These are phyloP conservation scores for Pontederia paniculata DNA, from an alignment of 176 grass and related monocot genomes.

Conservation along the genomic window DNA sequence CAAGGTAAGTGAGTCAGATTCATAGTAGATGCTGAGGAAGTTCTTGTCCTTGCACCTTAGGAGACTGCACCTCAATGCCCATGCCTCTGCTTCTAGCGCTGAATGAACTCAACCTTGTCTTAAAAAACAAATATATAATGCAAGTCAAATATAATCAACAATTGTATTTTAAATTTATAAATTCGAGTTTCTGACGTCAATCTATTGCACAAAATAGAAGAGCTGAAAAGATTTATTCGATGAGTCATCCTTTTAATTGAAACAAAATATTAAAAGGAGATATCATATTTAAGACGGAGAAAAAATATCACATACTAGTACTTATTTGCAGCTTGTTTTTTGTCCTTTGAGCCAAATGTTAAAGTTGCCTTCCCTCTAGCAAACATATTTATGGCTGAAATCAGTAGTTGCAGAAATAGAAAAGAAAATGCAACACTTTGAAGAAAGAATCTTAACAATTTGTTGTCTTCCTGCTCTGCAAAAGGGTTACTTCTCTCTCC, in stretches of 20 bases:
- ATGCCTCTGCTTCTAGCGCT: too few species aligned
- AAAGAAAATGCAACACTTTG: not conserved
- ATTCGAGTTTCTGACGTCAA: not conserved
- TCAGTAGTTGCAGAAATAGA: not conserved
- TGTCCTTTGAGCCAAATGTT: conserved; percentile 76
- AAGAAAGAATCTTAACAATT: conserved; percentile 21
- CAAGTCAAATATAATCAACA: not conserved
- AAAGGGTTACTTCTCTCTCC: too few species aligned
- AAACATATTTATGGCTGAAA: conserved; percentile 16
- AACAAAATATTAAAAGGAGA: conserved; percentile 8
- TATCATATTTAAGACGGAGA: not conserved
- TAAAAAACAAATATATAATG: conserved; percentile 69
- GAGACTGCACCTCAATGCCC: too few species aligned
- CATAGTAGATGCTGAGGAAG: too few species aligned
- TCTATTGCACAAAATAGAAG: not conserved
- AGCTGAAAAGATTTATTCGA: not conserved
- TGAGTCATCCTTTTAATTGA: conserved; percentile 1
- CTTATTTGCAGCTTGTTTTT: conserved; percentile 40
- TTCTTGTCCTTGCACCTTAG: too few species aligned
- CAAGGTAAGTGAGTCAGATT: too few species aligned
- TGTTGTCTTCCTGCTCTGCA: too few species aligned
- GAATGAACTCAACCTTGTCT: conserved; percentile 85
- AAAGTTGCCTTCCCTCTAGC: conserved; percentile 66
- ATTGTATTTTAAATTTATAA: not conserved
- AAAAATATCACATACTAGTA: conserved; percentile 46